Conservation (phyloP, 78 protist species). For the Acrasis kona region DNA sequence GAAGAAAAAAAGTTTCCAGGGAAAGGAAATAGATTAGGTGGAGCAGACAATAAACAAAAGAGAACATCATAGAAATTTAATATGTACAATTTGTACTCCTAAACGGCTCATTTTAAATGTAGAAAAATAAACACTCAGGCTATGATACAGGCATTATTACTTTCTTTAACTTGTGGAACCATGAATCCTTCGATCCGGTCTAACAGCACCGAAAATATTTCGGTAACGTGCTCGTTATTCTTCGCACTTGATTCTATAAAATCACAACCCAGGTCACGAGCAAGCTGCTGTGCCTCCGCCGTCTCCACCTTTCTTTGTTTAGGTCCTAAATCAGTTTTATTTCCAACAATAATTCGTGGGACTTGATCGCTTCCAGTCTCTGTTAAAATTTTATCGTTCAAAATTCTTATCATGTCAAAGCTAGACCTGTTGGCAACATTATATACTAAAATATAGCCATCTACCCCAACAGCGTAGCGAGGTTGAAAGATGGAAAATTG, state of each 20-base stretch:
- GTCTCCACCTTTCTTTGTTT: not conserved
- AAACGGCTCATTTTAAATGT: too few species aligned
- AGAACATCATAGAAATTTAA: too few species aligned
- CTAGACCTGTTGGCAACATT: not conserved
- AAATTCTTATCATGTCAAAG: not conserved
- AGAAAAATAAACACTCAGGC: too few species aligned
- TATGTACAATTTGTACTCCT: too few species aligned
- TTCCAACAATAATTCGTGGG: slow-evolving; percentile 11
- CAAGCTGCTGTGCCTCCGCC: not conserved
- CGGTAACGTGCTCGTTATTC: not conserved
- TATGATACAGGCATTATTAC: too few species aligned
- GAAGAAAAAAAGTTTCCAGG: too few species aligned
- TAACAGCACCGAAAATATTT: not conserved
- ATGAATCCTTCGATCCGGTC: not conserved
- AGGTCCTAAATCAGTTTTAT: slow-evolving; percentile 10
- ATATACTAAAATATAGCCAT: slow-evolving; percentile 5
- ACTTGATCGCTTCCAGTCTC: not conserved
- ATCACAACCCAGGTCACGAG: not conserved
- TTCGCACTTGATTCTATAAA: not conserved
- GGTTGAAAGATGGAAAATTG: slow-evolving; percentile 9
- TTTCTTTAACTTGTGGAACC: too few species aligned
- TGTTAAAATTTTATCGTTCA: slow-evolving; percentile 7
- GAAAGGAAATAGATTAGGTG: too few species aligned
- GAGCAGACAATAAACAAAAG: too few species aligned
- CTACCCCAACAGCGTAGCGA: not conserved